These are phyloP conservation scores for Jaltomata sinuosa DNA, from an alignment of 257 asterid species.

Conservation along the genomic window DNA sequence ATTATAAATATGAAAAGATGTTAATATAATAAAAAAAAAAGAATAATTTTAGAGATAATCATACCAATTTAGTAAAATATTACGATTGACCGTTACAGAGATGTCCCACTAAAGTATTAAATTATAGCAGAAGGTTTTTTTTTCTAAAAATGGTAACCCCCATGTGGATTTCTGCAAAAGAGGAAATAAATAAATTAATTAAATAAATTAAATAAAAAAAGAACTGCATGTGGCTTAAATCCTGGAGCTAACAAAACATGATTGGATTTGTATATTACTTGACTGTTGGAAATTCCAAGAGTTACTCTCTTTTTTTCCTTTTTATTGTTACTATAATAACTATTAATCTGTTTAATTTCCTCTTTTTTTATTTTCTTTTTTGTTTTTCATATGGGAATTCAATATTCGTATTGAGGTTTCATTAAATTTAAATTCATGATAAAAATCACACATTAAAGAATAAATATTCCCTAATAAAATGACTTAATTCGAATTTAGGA, in stretches of 20 bases:
- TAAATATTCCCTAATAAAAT: neutral
- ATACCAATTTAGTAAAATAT: too few species aligned
- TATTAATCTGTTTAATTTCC: too few species aligned
- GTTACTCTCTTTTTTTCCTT: too few species aligned
- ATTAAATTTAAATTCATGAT: neutral
- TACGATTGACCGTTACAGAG: too few species aligned
- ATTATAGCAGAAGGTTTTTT: neutral
- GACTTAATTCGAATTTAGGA: neutral
- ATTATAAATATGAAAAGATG: too few species aligned
- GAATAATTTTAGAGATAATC: too few species aligned
- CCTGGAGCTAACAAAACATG: neutral
- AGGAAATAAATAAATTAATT: neutral
- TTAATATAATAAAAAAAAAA: too few species aligned
- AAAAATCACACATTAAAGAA: neutral
- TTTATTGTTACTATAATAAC: too few species aligned
- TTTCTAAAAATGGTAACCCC: neutral
- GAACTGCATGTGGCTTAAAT: neutral
- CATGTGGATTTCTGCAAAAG: neutral
- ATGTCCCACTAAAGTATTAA: too few species aligned
- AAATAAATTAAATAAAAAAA: neutral
- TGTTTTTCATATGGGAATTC: too few species aligned
- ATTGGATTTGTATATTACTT: neutral
- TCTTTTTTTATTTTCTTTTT: neutral
- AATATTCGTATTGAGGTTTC: rapidly evolving
- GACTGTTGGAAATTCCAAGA: neutral